Percentiles rank a stretch among this genome's conserved stretches.
Conservation (phyloP, 2,329 filamentous ascomycete species). For the Alternaria conjuncta region DNA sequence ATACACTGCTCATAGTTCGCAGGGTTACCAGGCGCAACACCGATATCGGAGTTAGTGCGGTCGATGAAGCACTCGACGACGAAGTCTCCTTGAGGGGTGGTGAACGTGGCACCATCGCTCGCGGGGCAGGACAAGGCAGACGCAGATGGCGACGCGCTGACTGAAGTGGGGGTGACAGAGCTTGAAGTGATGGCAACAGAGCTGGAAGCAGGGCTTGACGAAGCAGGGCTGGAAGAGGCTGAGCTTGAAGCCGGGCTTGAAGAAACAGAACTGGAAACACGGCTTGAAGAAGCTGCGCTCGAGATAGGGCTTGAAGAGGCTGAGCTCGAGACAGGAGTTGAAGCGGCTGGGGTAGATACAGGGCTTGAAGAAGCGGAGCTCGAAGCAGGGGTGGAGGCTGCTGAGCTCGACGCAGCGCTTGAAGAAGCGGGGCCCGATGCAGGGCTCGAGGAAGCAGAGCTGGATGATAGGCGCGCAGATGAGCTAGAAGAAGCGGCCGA, state of each 20-base stretch:
- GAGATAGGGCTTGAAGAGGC: not conserved
- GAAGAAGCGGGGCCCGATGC: not conserved
- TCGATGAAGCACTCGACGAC: slow-evolving; percentile 19
- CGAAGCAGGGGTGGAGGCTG: not conserved
- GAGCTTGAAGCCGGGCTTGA: not conserved
- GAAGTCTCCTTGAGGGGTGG: slow-evolving; percentile 12
- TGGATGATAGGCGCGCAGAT: not conserved
- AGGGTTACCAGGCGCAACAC: slow-evolving; percentile 1
- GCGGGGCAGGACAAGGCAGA: slow-evolving; percentile 12
- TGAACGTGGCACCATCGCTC: slow-evolving; percentile 8
- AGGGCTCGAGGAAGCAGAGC: not conserved
- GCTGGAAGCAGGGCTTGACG: not conserved
- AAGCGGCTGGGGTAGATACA: not conserved
- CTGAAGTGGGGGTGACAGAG: not conserved
- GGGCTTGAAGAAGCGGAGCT: not conserved
- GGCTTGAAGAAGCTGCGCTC: not conserved
- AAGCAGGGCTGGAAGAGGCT: not conserved
- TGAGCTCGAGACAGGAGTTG: not conserved
- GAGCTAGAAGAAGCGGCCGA: not conserved
- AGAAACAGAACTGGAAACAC: not conserved
- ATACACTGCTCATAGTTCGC: slow-evolving; percentile 9
- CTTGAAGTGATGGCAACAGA: not conserved
- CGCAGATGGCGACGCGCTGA: not conserved
- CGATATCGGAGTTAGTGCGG: slow-evolving; percentile 8
- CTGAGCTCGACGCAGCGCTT: not conserved